Conservation (phyloP, 441 rosid species). For the Melastoma candidum region DNA sequence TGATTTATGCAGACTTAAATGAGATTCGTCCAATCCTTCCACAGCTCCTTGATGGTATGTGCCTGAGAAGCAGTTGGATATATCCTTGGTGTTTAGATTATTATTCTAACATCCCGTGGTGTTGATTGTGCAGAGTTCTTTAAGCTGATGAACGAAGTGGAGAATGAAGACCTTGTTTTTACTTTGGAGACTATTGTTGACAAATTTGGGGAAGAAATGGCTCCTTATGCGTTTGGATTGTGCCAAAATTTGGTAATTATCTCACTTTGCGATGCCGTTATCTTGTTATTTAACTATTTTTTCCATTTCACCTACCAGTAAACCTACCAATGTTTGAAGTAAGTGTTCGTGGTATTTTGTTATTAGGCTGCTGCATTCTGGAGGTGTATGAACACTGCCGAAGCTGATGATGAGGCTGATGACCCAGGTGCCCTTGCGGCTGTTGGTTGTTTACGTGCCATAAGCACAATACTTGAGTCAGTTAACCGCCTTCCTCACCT, state of each 20-base stretch:
- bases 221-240: constrained; percentile 93
- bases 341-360: constrained; percentile 2
- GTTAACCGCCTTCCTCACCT: constrained; percentile 93
- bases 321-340: constrained; percentile 4
- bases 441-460: constrained; percentile 98
- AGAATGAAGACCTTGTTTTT: constrained; percentile 96
- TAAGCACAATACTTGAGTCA: constrained; percentile 98
- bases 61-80: neutral
- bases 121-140: constrained; percentile 57
- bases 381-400: constrained; percentile 91
- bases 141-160: constrained; percentile 97
- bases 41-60: constrained; percentile 87
- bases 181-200: constrained; percentile 94
- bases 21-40: constrained; percentile 98
- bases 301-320: too few species aligned
- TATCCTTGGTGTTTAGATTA: too few species aligned
- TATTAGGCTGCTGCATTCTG: constrained; percentile 94
- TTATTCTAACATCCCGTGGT: neutral
- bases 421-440: constrained; percentile 99
- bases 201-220: constrained; percentile 99
- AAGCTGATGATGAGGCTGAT: constrained; percentile 84
- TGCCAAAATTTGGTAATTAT: constrained; percentile 91
- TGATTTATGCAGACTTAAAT: constrained; percentile 58
- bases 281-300: constrained; percentile 1
- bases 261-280: constrained; percentile 1